These are phyloP conservation scores for Penicillium waksmanii DNA, from an alignment of 495 filamentous ascomycete species.

Conservation along the genomic window DNA sequence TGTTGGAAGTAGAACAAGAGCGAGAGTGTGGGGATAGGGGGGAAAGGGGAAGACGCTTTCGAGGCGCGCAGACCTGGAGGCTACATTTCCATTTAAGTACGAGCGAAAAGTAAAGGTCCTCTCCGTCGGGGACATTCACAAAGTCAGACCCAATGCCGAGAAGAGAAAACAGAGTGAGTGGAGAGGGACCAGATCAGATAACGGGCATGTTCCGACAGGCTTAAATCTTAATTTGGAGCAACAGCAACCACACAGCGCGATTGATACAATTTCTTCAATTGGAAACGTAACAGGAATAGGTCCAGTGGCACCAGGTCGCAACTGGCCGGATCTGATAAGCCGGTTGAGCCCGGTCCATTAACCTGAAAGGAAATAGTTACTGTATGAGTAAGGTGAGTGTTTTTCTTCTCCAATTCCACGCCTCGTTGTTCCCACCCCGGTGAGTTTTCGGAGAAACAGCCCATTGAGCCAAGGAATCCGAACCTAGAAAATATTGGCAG, in stretches of 20 bases:
- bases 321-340: slow-evolving; percentile 18
- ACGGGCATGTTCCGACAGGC: slow-evolving; percentile 20
- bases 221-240: slow-evolving; percentile 9
- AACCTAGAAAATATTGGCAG: background rate
- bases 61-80: too few relatives aligned
- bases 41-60: background rate
- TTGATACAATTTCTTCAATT: slow-evolving; percentile 3
- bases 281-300: slow-evolving; percentile 10
- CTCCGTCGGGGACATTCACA: too few relatives aligned
- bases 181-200: slow-evolving; percentile 10
- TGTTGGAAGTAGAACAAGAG: background rate
- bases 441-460: background rate
- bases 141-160: background rate
- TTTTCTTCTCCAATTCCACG: too few relatives aligned
- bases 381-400: background rate
- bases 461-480: background rate
- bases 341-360: slow-evolving; percentile 8
- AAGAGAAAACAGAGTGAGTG: background rate
- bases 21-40: background rate
- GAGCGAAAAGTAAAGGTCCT: too few relatives aligned
- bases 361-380: background rate
- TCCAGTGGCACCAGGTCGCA: too few relatives aligned
- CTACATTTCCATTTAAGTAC: too few relatives aligned
- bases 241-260: background rate
- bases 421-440: background rate